These are phyloP conservation scores for Calycina herbarum DNA, from an alignment of 2,329 filamentous ascomycete genomes.

Conservation along the genomic window DNA sequence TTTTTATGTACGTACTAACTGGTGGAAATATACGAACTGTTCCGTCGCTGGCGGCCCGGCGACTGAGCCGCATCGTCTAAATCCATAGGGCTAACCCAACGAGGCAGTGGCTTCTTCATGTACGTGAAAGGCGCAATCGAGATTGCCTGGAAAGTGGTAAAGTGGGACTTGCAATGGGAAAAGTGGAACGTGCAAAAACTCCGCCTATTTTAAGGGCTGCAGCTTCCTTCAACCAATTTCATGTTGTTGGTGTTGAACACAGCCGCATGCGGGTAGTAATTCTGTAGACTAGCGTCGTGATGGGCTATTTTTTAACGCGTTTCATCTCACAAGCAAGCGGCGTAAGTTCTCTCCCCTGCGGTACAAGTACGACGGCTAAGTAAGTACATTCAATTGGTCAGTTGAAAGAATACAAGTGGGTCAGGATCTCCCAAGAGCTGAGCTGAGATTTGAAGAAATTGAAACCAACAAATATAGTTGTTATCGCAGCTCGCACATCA, in stretches of 20 bases:
- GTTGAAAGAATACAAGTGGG: background rate
- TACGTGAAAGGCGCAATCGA: constrained; percentile 1
- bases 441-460: background rate
- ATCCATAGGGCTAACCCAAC: background rate
- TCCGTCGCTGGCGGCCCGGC: too few relatives aligned
- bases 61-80: background rate
- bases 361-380: background rate
- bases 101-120: background rate
- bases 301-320: background rate
- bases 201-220: background rate
- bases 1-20: background rate
- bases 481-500: background rate
- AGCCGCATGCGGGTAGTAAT: background rate
- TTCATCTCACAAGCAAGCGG: background rate
- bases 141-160: too few relatives aligned
- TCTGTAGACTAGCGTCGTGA: background rate
- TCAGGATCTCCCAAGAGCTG: background rate
- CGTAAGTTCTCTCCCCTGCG: background rate
- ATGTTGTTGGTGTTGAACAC: background rate
- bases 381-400: background rate
- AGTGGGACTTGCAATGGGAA: too few relatives aligned
- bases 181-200: background rate
- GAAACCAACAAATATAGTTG: background rate
- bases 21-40: too few relatives aligned
- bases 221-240: background rate